Base-by-base conservation (phyloP, 148 eudicot genomes). In the Bassia scoparia region DNA sequence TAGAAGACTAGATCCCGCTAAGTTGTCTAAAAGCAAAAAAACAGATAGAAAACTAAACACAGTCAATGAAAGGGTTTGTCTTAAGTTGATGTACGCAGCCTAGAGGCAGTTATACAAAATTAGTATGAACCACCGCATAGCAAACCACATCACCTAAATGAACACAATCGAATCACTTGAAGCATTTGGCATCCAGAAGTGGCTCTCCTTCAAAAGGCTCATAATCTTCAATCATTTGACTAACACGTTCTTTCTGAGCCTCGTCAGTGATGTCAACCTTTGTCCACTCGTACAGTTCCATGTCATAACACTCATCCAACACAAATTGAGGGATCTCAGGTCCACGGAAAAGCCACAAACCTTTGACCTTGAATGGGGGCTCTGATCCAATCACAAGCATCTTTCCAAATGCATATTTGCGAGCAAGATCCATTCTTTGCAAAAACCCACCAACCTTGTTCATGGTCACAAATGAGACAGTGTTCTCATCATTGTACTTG, bases 351-450 rank as follows among this genome's bases (percentile, higher is more conserved):
- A 83, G 83, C 86, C 86, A 83, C 33, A 83, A 55, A 4, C 83
- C 86, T 75, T 83, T 70, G 24, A 83, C 83, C 76, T 83, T 83
- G 74, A 30, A 83, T 3, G 86, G 86, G 31, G 81, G 74, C 11
- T 73, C 81, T 37, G 78, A 16, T n/a, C 86, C 86, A 34, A 83
- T 83, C 6, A 83, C 35, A 12, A 83, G 74, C 86, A 83, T 83
- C 81, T 83, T 83, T 0, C 86, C 86, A 31, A 83, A 83, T 21
- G 86, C 86, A 18, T 83, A 83, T 64, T 83, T 83, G 70, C 86
- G 86, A 12, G 75, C 80, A 21, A 83, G 74, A 70, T 83, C 86
- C 86, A 83, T 83, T 68, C 86, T 80, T 70, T 83, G 86, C 38
- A 83, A 67, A 76, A 83, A 83, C 2, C 86, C 86, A 23, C 83